Percentiles rank a stretch among this genome's conserved stretches.
These are phyloP conservation scores for Cryptococcus amylolentus DNA, from an alignment of 1,284 basidiomycete species.

Conservation along the genomic window DNA sequence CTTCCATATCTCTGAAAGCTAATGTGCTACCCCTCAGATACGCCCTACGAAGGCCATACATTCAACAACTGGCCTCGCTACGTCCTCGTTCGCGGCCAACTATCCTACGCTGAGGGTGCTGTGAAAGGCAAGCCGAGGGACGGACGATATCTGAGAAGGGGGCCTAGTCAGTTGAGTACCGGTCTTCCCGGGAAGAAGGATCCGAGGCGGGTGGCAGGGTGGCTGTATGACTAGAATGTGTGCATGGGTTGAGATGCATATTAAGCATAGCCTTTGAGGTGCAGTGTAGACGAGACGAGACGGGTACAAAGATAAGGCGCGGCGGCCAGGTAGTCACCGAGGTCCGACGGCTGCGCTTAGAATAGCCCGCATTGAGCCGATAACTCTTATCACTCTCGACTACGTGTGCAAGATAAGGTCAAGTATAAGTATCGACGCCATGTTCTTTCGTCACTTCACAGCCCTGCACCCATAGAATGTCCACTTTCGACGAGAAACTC, in stretches of 20 bases:
- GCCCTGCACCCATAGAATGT: no score
- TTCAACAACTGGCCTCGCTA: conserved; percentile 19
- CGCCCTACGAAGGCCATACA: conserved; percentile 18
- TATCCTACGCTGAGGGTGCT: conserved; percentile 8
- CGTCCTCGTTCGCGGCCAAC: conserved; percentile 11
- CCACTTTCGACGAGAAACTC: no score
- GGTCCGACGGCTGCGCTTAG: no score
- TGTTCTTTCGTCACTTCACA: no score
- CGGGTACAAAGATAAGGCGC: no score
- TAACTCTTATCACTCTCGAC: no score
- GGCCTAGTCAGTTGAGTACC: neutral
- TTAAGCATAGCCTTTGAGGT: no score
- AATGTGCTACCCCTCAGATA: conserved; percentile 6
- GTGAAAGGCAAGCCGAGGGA: conserved; percentile 3
- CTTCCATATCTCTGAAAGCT: neutral
- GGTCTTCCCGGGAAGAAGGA: neutral
- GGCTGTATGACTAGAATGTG: neutral
- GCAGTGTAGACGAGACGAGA: no score
- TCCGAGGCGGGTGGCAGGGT: neutral
- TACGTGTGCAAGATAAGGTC: no score
- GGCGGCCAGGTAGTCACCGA: no score
- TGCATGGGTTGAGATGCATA: neutral
- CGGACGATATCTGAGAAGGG: conserved; percentile 14
- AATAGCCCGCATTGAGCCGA: no score
- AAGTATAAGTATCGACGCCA: no score